Base-by-base conservation (phyloP, 1,284 basidiomycete species). In the Cutaneotrichosporon cyanovorans region DNA sequence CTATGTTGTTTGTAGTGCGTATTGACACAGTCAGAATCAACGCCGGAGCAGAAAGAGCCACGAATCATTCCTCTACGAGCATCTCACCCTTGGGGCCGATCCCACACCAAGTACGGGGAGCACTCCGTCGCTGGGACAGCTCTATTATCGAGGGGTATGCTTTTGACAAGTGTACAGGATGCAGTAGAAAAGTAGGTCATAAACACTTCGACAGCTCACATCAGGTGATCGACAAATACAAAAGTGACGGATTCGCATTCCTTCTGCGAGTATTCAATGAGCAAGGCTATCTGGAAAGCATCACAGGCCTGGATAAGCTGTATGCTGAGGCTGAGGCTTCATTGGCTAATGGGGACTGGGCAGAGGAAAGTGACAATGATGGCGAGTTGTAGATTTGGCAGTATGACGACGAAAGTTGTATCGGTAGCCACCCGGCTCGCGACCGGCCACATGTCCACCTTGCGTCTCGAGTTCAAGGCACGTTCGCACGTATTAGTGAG, bases 61-160 rank as follows among this genome's bases (percentile, higher is more conserved):
- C n/a, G n/a, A n/a, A n/a, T n/a, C n/a, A n/a, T n/a, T n/a, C n/a
- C n/a, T n/a, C n/a, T n/a, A n/a, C n/a, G n/a, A n/a, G n/a, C 1
- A 61, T 65, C 75, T 85, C 66, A 74, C 87, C 71, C 0, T 78
- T 97, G 1, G 92, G 92, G 0, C 73, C 84, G 3, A 85, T 96
- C 0, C 93, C 93, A 1, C 95, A 98, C 66, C 93, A 97, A 65
- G 75, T 98, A 5, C 81, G 95, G 1, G 95, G 92, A 0, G 89
- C 83, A 73, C 75, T 98, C 9, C 80, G 82, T 5, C 83, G 87
- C 51, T 98, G 95, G 76, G 77, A 82, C 40, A 90, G 82, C 34
- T 74, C 93, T 57, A 80, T 82, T 25, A 82, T 98, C 45, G 81
- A 84, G 0, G 93, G 91, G 0, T 80, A 84, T 2, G 87, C 91